phyloP scores from a whole-genome alignment of 2,329 filamentous ascomycete genomes.

The Blastomyces gilchristii region DNA sequence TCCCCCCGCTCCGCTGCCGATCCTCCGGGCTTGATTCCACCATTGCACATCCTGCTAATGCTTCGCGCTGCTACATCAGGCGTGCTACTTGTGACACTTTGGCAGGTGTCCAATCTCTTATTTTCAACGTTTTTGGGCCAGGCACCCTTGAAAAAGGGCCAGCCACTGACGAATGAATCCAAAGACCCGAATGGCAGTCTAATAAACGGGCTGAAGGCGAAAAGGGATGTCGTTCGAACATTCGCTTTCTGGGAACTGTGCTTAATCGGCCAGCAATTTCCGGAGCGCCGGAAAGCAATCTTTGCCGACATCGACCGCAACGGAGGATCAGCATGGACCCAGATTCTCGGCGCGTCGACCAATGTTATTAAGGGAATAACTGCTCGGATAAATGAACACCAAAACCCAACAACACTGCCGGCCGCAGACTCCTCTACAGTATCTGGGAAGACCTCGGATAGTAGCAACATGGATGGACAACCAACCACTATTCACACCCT shows the following conservation, averaged over 20 bases:
- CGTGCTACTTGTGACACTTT: slow-evolving; percentile 58
- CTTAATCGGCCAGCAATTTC: slow-evolving; percentile 64
- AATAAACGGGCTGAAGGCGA: slow-evolving; percentile 70
- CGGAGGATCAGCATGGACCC: slow-evolving; percentile 70
- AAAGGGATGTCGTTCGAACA: slow-evolving; percentile 64
- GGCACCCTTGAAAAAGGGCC: slow-evolving; percentile 72
- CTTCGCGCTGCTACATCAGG: slow-evolving; percentile 52
- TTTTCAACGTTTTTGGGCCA: slow-evolving; percentile 74
- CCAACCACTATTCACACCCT: slow-evolving; percentile 35
- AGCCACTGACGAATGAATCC: slow-evolving; percentile 71
- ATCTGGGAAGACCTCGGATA: slow-evolving; percentile 34
- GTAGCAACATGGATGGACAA: slow-evolving; percentile 20
- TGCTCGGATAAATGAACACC: slow-evolving; percentile 54
- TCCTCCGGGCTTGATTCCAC: slow-evolving; percentile 46
- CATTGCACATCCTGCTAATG: slow-evolving; percentile 47
- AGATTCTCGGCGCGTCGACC: slow-evolving; percentile 61
- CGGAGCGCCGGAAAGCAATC: slow-evolving; percentile 66
- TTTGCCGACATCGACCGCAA: slow-evolving; percentile 79
- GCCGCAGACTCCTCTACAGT: slow-evolving; percentile 15
- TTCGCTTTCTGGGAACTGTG: slow-evolving; percentile 90
- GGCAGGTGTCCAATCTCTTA: slow-evolving; percentile 64
- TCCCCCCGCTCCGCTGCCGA: slow-evolving; percentile 60
- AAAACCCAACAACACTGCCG: slow-evolving; percentile 34
- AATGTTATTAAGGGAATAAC: slow-evolving; percentile 58
- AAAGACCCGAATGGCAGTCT: slow-evolving; percentile 89